These are phyloP conservation scores for Castanopsis chinensis DNA, from an alignment of 306 rosid genomes.

Conservation along the genomic window DNA sequence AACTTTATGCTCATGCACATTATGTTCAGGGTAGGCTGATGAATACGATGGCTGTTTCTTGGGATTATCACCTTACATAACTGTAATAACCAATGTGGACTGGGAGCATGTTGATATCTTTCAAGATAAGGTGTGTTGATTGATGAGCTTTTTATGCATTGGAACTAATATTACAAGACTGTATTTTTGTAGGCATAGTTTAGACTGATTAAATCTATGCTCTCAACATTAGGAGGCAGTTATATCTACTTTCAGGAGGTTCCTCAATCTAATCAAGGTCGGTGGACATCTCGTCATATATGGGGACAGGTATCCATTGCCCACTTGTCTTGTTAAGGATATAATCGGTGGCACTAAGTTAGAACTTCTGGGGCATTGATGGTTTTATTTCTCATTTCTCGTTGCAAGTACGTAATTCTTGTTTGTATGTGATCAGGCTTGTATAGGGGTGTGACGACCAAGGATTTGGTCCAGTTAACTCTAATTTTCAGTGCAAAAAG, in stretches of 20 bases:
- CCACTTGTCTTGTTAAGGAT: not conserved
- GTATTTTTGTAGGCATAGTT: not conserved
- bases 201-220: not conserved
- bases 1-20: not conserved
- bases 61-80: conserved; percentile 20
- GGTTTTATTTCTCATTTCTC: not conserved
- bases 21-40: conserved; percentile 27
- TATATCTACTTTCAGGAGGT: conserved; percentile 16
- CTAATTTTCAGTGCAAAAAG: not conserved
- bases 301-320: conserved; percentile 24
- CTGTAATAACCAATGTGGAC: conserved; percentile 25
- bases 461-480: not conserved
- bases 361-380: not conserved
- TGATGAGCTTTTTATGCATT: not conserved
- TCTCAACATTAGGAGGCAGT: conserved; percentile 31
- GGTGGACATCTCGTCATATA: conserved; percentile 28
- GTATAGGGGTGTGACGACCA: not conserved
- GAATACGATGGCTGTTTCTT: conserved; percentile 35
- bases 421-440: not conserved
- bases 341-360: not conserved
- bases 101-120: conserved; percentile 40
- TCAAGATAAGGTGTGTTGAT: conserved; percentile 11
- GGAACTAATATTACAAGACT: not conserved
- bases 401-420: not conserved
- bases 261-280: conserved; percentile 26